Percentiles rank a stretch among this genome's conserved stretches.
These are phyloP conservation scores for Conringia planisiliqua DNA, from an alignment of 345 rosid genomes.

Conservation along the genomic window DNA sequence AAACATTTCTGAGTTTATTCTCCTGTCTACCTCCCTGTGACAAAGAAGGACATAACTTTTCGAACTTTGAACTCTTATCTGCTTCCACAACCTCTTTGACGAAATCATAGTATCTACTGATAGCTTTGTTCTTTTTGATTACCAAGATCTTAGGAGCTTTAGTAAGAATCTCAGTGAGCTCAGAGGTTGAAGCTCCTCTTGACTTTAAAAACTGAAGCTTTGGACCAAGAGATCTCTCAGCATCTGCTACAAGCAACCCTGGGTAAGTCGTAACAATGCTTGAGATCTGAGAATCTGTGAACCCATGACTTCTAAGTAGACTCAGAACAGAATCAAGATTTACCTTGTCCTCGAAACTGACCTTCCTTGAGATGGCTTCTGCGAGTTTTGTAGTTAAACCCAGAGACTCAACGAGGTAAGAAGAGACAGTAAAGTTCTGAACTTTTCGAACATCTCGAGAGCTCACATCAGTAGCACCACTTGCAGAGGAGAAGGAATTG, in stretches of 20 bases:
- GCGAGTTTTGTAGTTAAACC: slow-evolving; percentile 19
- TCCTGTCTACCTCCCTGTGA: background rate
- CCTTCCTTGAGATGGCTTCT: background rate
- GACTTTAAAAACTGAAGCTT: slow-evolving; percentile 31
- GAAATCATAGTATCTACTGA: slow-evolving; percentile 1
- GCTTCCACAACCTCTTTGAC: slow-evolving; percentile 4
- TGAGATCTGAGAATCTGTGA: slow-evolving; percentile 27
- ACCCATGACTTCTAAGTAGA: slow-evolving; percentile 17
- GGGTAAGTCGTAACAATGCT: background rate
- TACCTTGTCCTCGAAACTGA: background rate
- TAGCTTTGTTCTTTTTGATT: background rate
- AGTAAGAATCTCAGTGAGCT: background rate
- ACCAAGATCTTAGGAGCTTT: slow-evolving; percentile 5
- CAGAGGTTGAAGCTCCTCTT: slow-evolving; percentile 27
- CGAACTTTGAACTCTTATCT: background rate
- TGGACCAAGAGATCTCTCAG: slow-evolving; percentile 21
- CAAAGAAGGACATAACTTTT: background rate
- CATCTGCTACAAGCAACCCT: background rate
- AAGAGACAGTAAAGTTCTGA: background rate
- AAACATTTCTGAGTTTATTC: background rate
- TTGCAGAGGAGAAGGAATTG: background rate
- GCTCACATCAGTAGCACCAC: background rate
- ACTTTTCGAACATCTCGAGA: background rate
- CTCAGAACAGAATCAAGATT: background rate
- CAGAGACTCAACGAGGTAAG: slow-evolving; percentile 23